Conservation (phyloP, 371 early-diverging fungal species). For the Choanephora cucurbitarum region DNA sequence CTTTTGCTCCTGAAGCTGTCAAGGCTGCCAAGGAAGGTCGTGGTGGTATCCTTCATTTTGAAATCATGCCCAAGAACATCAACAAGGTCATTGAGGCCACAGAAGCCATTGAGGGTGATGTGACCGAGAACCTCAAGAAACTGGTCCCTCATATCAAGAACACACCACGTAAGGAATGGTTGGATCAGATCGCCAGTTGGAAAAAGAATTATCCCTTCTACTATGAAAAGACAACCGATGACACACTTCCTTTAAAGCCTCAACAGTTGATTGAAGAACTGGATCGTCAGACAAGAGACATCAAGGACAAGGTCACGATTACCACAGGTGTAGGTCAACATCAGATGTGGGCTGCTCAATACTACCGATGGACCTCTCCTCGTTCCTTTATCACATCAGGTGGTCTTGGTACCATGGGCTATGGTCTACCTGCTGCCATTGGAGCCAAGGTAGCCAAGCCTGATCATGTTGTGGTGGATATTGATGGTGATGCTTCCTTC, state of each 20-base stretch:
- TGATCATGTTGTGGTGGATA: constrained; percentile 92
- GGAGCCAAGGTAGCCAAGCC: constrained; percentile 95
- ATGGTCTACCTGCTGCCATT: constrained; percentile 92
- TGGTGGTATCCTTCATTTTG: constrained; percentile 98
- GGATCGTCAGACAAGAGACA: constrained; percentile 75
- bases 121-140: constrained; percentile 77
- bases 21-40: constrained; percentile 84
- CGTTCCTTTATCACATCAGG: constrained; percentile 91
- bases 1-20: constrained; percentile 92
- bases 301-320: constrained; percentile 91
- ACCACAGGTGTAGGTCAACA: constrained; percentile 98
- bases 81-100: constrained; percentile 94
- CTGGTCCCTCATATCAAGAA: constrained; percentile 79
- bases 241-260: constrained; percentile 71
- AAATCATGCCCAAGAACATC: constrained; percentile 98
- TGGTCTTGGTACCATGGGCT: constrained; percentile 98
- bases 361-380: constrained; percentile 87
- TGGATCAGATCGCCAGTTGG: constrained; percentile 78
- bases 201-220: constrained; percentile 91
- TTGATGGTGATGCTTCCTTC: constrained; percentile 97
- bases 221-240: constrained; percentile 54
- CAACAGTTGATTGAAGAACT: constrained; percentile 93
- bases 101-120: constrained; percentile 93
- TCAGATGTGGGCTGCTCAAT: constrained; percentile 97
- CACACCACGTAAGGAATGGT: constrained; percentile 81